Conservation (phyloP, 306 rosid species). For the Lithocarpus polystachyus region DNA sequence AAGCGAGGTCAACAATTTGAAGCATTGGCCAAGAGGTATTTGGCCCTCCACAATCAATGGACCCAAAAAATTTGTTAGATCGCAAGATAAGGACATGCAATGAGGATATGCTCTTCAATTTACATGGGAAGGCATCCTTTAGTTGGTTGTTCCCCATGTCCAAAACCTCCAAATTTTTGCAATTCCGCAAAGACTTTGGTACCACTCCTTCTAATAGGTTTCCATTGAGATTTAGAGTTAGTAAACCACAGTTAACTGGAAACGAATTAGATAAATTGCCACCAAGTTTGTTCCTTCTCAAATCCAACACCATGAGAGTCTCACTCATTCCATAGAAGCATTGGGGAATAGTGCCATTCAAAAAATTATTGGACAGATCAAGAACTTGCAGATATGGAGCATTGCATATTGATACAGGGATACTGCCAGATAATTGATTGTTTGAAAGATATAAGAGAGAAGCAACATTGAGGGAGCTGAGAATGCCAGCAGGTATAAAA, state of each 20-base stretch:
- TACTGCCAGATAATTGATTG: constrained; percentile 1
- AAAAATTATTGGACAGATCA: not conserved
- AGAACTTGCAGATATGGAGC: not conserved
- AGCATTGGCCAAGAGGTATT: constrained; percentile 23
- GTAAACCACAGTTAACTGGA: constrained; percentile 2
- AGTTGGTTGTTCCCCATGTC: constrained; percentile 40
- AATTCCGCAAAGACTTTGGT: not conserved
- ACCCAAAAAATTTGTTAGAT: constrained; percentile 10
- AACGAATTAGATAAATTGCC: constrained; percentile 12
- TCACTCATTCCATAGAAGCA: constrained; percentile 9
- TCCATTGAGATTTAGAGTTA: constrained; percentile 25
- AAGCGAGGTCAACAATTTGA: constrained; percentile 37
- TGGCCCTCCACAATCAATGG: not conserved
- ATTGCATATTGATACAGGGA: not conserved
- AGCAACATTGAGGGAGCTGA: not conserved
- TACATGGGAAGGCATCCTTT: not conserved
- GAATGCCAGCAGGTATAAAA: not conserved
- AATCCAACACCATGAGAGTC: not conserved
- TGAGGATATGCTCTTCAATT: constrained; percentile 5
- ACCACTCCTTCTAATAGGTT: constrained; percentile 31
- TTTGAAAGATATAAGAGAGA: not conserved
- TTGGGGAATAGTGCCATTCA: constrained; percentile 24
- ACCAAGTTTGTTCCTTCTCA: not conserved
- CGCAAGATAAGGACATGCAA: constrained; percentile 35
- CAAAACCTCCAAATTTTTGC: constrained; percentile 19